Base-by-base conservation (phyloP, 78 protist species). In the Cavenderia fasciculata region DNA sequence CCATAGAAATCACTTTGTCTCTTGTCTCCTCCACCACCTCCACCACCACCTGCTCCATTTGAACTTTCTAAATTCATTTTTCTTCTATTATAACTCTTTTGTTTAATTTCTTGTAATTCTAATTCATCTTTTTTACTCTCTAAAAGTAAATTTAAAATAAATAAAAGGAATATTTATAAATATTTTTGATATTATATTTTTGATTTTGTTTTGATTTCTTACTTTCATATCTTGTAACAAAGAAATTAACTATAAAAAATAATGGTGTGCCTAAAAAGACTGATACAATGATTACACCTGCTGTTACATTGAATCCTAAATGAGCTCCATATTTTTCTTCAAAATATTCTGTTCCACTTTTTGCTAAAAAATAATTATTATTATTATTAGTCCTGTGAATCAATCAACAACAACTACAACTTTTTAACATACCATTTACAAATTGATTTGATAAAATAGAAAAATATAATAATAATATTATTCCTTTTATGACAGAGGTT, bases 221-320 rank as follows among this genome's bases (percentile, higher is more conserved):
- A 76, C 73, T 31, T n/a, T 76, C 59, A 31, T 38, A 49, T 11
- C 47, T 44, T 14, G 59, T 54, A 23, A 62, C 19, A 11, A 76
- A 16, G n/a, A 52, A 27, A 31, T 76, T 59, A 1, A 76, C 51
- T 23, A 78, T 38, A 23, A 78, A 51, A 18, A 78, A 78, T 33
- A 62, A 11, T 36, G 75, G 75, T 19, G 87, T 78, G 16, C 87
- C 87, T 1, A 78, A 34, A 18, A 76, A 6, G 10, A 76, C 7
- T 0, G 66, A 36, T 19, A 59, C 86, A 11, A 76, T 76, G 16
- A 40, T 34, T 10, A 23, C 10, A 19, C 38, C 11, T n/a, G 74
- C 73, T 21, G 38, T 4, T 10, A 31, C 21, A 49, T 43, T 70
- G 38, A 43, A 70, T 11, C 76, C 76, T 34, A n/a, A n/a, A n/a